Base-by-base conservation (phyloP, 176 grass and related monocot species). In the Phoenix dactylifera region DNA sequence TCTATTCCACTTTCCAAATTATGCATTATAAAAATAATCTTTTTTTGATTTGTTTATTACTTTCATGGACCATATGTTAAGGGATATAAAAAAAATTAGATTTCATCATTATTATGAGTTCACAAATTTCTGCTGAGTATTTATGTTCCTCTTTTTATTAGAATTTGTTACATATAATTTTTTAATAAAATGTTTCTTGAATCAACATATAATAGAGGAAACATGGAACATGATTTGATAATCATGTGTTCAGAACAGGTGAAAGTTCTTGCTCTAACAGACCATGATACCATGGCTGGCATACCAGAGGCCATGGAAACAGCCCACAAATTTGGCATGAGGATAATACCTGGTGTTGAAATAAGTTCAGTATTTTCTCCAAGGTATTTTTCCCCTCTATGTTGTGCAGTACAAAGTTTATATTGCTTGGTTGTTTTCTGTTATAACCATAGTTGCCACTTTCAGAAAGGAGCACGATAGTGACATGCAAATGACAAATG, bases 271-370 rank as follows among this genome's bases (percentile, higher is more conserved):
- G 84, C 93, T 30, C 69, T 98, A 49, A 98, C 93, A 18, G 93
- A 98, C 73, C 93, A 92, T 74, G 93, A 98, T 71, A 98, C 84
- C 17, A 86, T 92, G 93, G 77, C 61, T 85, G 88, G 93, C 23
- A 71, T 98, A 80, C 79, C 81, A n/a, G 87, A 89, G 67, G 88
- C 88, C 22, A 50, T 92, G 19, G 55, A 78, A 17, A 69, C 84
- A 64, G 93, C 93, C 58, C 64, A 63, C 24, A 91, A 70, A 62
- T 81, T 80, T 66, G 84, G 84, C 54, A 98, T 98, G 58, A 86
- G 76, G 83, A 89, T 98, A 78, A 81, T 98, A 58, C 88, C 93
- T 65, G 88, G 88, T 18, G 88, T 92, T 28, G 93, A 98, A 82
- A 92, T 98, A 39, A 98, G 93, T 70, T 76, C 88, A 17, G 4